Evolutionary conservation across 1,284 basidiomycete species (phyloP).

Genomic region (Moesziomyces globuligerus): DNA sequence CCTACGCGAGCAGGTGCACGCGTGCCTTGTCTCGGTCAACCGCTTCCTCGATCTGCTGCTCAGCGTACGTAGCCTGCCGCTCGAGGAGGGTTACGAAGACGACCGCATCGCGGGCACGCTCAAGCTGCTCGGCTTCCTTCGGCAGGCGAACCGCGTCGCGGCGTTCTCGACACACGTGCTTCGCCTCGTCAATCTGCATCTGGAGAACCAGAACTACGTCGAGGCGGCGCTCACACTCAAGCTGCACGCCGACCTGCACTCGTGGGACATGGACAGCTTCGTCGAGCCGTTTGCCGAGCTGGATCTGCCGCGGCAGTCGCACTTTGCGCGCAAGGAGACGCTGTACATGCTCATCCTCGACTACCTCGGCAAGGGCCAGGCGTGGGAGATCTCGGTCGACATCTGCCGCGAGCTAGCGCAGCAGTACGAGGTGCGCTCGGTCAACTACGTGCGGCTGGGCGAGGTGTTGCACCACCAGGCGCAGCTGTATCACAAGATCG

Average conservation of each 20-base stretch:
- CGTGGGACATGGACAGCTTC: constrained; percentile 83
- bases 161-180: constrained; percentile 63
- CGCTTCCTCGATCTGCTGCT: constrained; percentile 93
- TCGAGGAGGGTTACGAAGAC: constrained; percentile 71
- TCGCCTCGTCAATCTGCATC: constrained; percentile 70
- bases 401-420: constrained; percentile 80
- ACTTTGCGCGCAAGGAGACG: constrained; percentile 88
- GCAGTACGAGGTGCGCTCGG: constrained; percentile 60
- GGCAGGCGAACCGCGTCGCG: constrained; percentile 59
- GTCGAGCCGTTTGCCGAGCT: constrained; percentile 72
- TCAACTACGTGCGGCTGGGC: constrained; percentile 70
- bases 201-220: constrained; percentile 86
- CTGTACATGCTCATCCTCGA: constrained; percentile 68
- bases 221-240: constrained; percentile 87
- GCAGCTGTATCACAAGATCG: constrained; percentile 60
- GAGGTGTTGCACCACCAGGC: constrained; percentile 64
- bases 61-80: constrained; percentile 81
- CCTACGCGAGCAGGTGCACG: constrained; percentile 79
- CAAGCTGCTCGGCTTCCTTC: constrained; percentile 69
- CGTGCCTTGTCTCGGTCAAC: constrained; percentile 88
- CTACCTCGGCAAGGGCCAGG: constrained; percentile 80
- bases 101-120: constrained; percentile 92
- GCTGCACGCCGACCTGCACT: constrained; percentile 90
- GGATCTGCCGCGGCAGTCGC: constrained; percentile 87
- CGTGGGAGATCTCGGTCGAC: constrained; percentile 92